These are phyloP conservation scores for Umbelopsis ramanniana DNA, from an alignment of 192 early-diverging fungal genomes.

Conservation along the genomic window DNA sequence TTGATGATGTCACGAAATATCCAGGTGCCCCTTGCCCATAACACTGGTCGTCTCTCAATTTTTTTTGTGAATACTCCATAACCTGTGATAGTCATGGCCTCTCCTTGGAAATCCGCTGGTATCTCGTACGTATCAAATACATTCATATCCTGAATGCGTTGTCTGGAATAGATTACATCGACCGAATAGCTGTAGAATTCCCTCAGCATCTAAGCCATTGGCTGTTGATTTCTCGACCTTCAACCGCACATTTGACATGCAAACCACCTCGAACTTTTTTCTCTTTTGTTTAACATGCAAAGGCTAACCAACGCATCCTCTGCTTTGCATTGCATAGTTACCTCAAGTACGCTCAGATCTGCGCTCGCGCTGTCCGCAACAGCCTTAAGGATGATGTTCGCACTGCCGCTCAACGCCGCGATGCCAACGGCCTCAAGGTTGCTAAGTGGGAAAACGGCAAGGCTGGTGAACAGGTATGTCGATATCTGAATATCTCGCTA, in stretches of 20 bases:
- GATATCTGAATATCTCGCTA: no score
- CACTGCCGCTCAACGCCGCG: conserved; percentile 68
- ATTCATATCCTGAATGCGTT: neutral
- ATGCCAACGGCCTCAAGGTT: conserved; percentile 76
- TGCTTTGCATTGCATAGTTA: conserved; percentile 61
- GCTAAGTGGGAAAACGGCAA: conserved; percentile 84
- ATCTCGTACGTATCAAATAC: conserved; percentile 40
- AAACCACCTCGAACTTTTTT: neutral
- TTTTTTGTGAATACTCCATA: conserved; percentile 21
- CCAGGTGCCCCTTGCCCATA: conserved; percentile 18
- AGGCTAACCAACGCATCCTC: neutral
- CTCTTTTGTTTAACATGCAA: neutral
- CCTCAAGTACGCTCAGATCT: conserved; percentile 83
- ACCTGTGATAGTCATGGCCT: conserved; percentile 39
- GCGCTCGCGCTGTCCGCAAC: conserved; percentile 80
- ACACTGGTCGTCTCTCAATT: neutral
- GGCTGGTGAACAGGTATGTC: conserved; percentile 75
- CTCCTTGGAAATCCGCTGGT: conserved; percentile 58
- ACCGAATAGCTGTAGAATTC: neutral
- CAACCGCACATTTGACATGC: neutral
- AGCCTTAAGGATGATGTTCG: conserved; percentile 80
- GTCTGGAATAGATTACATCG: neutral
- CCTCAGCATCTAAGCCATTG: neutral
- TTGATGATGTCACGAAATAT: conserved; percentile 11
- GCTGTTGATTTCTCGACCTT: neutral